Evolutionary conservation across 2,329 filamentous ascomycete species (phyloP), one percentile per base, ranked within the genome.

Genomic region (Fusarium sp.): DNA sequence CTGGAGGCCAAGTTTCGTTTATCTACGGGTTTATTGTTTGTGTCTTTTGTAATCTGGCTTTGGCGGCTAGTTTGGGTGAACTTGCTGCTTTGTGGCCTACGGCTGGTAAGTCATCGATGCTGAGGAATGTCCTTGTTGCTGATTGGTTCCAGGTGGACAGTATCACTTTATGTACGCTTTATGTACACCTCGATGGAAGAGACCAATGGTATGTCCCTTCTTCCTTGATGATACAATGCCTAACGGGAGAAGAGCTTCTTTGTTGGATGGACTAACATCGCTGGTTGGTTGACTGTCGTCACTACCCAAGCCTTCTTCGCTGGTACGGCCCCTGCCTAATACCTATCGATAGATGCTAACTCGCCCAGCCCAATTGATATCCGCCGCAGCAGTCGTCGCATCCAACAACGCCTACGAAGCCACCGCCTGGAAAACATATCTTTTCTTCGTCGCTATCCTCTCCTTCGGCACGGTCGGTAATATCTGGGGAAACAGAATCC

Each of bases 1-100:
- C 81, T 0, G 82, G 82, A 8, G 79, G 82, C 9, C 79, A 81
- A 1, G 80, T 82, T 3, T 77, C 81, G 1, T 80, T 84, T 27
- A 63, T 84, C 0, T 85, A 84, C 65, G 83, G 83, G 14, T 84
- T 85, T 68, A 73, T 84, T 45, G 81, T 85, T 73, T 83, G 81
- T 59, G 81, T 83, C 12, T 22, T 83, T 5, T 84, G 82, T 67
- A 84, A 82, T 55, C 70, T 84, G 8, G 79, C 79, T 4, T 76
- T 85, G 4, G 80, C 79, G 3, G 79, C 81, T 2, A 83, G 81
- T 30, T 73, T 85, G 7, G 83, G 81, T 5, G 83, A 84, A 56
- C 73, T 85, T 14, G 79, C 80, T 1, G 79, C 81, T 2, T 78
- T 84, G 43, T 85, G 82, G 81, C 83, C 82, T 0, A 85, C 83